Conservation (phyloP, 31 red algal genomes). For the Asparagopsis taxiformis region DNA sequence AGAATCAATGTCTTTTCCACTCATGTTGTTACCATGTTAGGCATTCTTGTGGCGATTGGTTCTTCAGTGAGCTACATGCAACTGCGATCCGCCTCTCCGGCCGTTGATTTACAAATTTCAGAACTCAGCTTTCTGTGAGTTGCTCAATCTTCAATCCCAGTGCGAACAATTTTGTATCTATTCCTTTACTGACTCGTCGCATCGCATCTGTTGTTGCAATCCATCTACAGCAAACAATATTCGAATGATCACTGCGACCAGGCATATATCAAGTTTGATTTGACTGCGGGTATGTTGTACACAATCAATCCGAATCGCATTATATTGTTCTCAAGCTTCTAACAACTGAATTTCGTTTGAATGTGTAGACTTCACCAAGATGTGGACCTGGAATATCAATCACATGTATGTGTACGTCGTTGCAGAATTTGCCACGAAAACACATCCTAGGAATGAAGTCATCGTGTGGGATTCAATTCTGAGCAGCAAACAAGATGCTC, state of each 20-base stretch:
- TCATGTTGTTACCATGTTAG: slow-evolving; percentile 51
- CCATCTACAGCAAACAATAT: neutral
- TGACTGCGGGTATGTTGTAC: slow-evolving; percentile 20
- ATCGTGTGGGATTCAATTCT: slow-evolving; percentile 57
- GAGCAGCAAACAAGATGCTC: slow-evolving; percentile 4
- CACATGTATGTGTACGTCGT: slow-evolving; percentile 66
- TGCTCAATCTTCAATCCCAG: too few species aligned
- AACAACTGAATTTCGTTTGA: too few species aligned
- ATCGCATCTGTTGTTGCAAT: neutral
- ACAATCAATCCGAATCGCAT: neutral
- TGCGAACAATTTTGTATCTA: too few species aligned
- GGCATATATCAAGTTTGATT: slow-evolving; percentile 47
- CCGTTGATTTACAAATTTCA: slow-evolving; percentile 21
- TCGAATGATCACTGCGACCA: slow-evolving; percentile 47
- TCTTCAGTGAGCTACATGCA: slow-evolving; percentile 41
- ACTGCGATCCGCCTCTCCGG: slow-evolving; percentile 17
- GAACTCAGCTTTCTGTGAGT: slow-evolving; percentile 36
- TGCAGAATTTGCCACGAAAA: slow-evolving; percentile 31
- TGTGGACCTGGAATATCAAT: slow-evolving; percentile 69
- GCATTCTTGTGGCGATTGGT: slow-evolving; percentile 42
- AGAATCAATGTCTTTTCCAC: slow-evolving; percentile 56
- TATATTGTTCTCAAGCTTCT: neutral
- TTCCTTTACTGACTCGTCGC: neutral
- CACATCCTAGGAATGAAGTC: slow-evolving; percentile 50
- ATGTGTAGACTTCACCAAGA: slow-evolving; percentile 24